Base-by-base conservation (phyloP, 768 basidiomycete species). In the Plicaturopsis crispa region DNA sequence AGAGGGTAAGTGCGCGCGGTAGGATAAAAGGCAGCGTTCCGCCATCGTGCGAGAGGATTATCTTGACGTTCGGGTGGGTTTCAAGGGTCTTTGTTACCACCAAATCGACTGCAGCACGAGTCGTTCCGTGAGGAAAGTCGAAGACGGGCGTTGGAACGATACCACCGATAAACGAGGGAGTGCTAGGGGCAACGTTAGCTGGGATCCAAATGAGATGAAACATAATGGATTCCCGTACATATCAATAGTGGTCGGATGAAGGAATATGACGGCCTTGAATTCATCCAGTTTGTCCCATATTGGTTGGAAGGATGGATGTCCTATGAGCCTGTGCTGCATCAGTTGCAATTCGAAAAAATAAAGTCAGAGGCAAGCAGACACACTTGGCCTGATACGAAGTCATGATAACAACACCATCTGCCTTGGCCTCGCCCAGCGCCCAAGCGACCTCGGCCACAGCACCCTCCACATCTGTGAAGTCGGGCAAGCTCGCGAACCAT, bases 61-160 rank as follows among this genome's bases (percentile, higher is more conserved):
- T 28, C 14, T 28, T 28, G 26, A 23, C 38, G 22, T 22, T 8
- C 5, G 26, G 11, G 19, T 39, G 31, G 17, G 17, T 18, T 11
- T 17, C 17, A 7, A 39, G 5, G 14, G 31, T 33, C 13, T 30
- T 30, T 17, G 30, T 10, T 12, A 39, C 17, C 10, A 33, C 38
- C 5, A 39, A 21, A 19, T 39, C 38, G n/a, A 39, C 18, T 30
- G 31, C 31, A 5, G 31, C 24, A 18, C 38, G 38, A 6, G 38
- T 39, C 7, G 38, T 39, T 20, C 31, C 24, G 31, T 19, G 20
- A 6, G 38, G 26, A 22, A 39, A 39, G 38, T 39, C 38, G 16
- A 30, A 26, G 18, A 39, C 31, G 28, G 19, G 23, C 14, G 14
- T 26, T 6, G 31, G 31, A 7, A 39, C 24, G 12, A 13, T 39